A percentile compares a stretch with the other conserved stretches of the same genome.
These are phyloP conservation scores for Gaultheria prostrata DNA, from an alignment of 148 eudicot species.

Conservation along the genomic window DNA sequence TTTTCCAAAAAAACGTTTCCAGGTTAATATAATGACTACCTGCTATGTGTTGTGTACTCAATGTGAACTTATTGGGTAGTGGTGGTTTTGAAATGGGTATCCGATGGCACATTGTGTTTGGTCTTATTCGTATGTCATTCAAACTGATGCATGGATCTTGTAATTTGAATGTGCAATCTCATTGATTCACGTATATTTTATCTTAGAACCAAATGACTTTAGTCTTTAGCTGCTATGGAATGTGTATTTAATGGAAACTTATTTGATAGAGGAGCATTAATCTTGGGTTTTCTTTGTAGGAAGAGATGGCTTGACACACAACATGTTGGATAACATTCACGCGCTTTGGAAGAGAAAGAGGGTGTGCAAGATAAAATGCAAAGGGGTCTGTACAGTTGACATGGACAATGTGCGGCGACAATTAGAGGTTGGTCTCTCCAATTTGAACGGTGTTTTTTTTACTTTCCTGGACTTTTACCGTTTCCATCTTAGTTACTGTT, in stretches of 20 bases:
- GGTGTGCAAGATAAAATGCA: conserved; percentile 94
- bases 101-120: neutral
- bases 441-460: neutral
- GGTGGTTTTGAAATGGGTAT: neutral
- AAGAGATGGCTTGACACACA: conserved; percentile 98
- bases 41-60: neutral
- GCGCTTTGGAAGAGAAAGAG: conserved; percentile 94
- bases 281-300: conserved; percentile 38
- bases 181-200: neutral
- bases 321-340: conserved; percentile 97
- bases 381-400: conserved; percentile 97
- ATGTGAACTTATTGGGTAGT: neutral
- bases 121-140: neutral
- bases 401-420: conserved; percentile 85
- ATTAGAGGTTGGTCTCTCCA: conserved; percentile 69
- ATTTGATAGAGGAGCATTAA: neutral
- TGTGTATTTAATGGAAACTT: neutral
- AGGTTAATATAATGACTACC: neutral
- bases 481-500: neutral
- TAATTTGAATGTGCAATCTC: neutral
- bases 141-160: neutral
- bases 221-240: neutral
- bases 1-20: neutral
- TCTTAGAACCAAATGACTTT: neutral
- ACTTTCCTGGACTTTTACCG: neutral